Base-by-base conservation (phyloP, 495 filamentous ascomycete genomes). In the Melanomma pulvis-pyrius region DNA sequence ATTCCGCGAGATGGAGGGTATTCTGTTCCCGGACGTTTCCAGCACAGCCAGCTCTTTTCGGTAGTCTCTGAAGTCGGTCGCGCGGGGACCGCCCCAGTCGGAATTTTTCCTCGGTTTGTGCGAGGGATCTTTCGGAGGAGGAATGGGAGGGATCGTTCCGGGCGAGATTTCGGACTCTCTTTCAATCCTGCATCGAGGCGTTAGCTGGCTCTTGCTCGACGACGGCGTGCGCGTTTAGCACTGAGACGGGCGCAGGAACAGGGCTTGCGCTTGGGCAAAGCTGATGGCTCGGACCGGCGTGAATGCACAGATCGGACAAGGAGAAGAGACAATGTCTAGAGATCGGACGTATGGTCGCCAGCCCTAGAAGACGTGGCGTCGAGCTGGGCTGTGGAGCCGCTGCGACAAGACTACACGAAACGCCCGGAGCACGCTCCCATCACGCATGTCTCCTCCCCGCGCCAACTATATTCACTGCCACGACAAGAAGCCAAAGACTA, bases 1-100 rank as follows among this genome's bases (percentile, higher is more conserved):
- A 79, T 84, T 72, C 79, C 79, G 71, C 80, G 79, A 74, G 78
- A 83, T 75, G 78, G 80, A 55, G 78, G 82, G 76, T 79, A 76
- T 73, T 70, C 81, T 81, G 58, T 79, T 81, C 69, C 79, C 82
- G 59, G 82, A 80, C 44, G 83, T 84, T 54, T 90, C 86, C 51
- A 90, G 77, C 25, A 88, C 86, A 51, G 86, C 83, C n/a, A 91
- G 82, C 61, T 90, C 87, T 74, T 87, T 86, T 65, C 88, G 85
- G 71, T 91, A 86, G 72, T 86, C 84, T 69, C 80, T 79, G 63
- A 89, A 80, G 60, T 86, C 83, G 72, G 63, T 83, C 78, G 75
- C 76, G 82, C 79, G 83, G 78, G 61, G 26, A 34, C 63, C 76
- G 32, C 76, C 75, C 77, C 77, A 79, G 50, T 73, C 74, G 58